Base-by-base conservation (phyloP, 164 flowering plant species). In the Cinnamomum micranthum region DNA sequence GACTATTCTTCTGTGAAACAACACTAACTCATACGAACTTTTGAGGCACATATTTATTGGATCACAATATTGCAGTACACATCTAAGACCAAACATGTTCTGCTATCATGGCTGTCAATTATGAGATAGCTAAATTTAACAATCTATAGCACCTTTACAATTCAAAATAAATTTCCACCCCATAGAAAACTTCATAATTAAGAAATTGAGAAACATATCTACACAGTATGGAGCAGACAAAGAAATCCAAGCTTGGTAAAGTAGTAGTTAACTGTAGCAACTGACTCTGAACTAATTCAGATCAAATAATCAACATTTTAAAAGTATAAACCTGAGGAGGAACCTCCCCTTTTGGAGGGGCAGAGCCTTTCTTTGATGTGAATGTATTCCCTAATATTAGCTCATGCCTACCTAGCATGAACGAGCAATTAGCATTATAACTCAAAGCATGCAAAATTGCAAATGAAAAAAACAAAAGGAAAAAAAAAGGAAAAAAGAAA, bases 341-440 rank as follows among this genome's bases (percentile, higher is more conserved):
- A 80, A 92, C 90, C 87, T 95, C 99, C 77, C 86, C 82, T 71
- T 78, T 84, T 69, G 98, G 98, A 80, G 97, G 91, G 64, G 72
- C 71, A 71, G 71, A 78, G 70, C 75, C 81, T 70, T 82, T 80
- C 78, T 76, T 78, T 0, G 86, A 77, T 31, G 68, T 64, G 77
- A 95, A 95, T 58, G 97, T 90, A 80, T 86, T 88, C 71, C 99
- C 99, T 82, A 95, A 78, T 19, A 69, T 79, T 66, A 93, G 85
- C 84, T 95, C 99, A 81, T 89, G 90, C 87, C 98, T 92, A 80
- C 88, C 99, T 94, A 83, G 75, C 79, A 82, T 74, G 23, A 62
- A 76, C n/a, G 73, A 70, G 59, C 6, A 51, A 76, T 73, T 63
- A 60, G 55, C 14, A 66, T 31, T 59, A 35, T 50, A 65, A 64